Conservation (phyloP, 352 stramenopile species). For the Pythium scleroteichum region DNA sequence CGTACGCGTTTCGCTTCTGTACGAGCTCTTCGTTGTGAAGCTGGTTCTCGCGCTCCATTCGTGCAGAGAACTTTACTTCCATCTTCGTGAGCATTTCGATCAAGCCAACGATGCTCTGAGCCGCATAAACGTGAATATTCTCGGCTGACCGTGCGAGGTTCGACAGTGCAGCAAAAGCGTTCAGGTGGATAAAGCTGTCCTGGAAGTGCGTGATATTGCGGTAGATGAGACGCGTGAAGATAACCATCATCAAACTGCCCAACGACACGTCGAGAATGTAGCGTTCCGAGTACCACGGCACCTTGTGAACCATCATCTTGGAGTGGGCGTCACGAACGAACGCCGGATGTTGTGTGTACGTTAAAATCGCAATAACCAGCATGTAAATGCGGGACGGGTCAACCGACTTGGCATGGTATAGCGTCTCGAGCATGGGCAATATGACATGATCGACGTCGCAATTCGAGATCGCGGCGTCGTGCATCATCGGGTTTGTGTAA, state of each 20-base stretch:
- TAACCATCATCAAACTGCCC: constrained; percentile 74
- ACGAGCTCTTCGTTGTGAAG: constrained; percentile 46
- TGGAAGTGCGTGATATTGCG: constrained; percentile 83
- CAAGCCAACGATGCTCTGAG: constrained; percentile 63
- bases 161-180: constrained; percentile 69
- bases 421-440: constrained; percentile 67
- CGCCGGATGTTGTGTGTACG: constrained; percentile 56
- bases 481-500: constrained; percentile 62
- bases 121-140: constrained; percentile 73
- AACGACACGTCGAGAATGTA: constrained; percentile 79
- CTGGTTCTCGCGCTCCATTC: constrained; percentile 45
- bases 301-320: constrained; percentile 53
- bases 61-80: constrained; percentile 52
- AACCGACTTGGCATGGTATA: constrained; percentile 67
- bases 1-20: constrained; percentile 63
- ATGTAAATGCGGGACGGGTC: constrained; percentile 72
- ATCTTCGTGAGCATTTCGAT: constrained; percentile 82
- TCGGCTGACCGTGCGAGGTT: constrained; percentile 74
- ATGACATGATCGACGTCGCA: constrained; percentile 51
- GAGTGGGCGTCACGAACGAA: constrained; percentile 71
- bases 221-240: constrained; percentile 75
- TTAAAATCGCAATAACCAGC: constrained; percentile 69
- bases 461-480: constrained; percentile 44
- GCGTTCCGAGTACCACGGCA: constrained; percentile 77
- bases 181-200: constrained; percentile 78